Percentiles rank a stretch among this genome's conserved stretches.
Evolutionary conservation across 1,139 yeast species (phyloP).

Genomic region (Geotrichum citri-aurantii): DNA sequence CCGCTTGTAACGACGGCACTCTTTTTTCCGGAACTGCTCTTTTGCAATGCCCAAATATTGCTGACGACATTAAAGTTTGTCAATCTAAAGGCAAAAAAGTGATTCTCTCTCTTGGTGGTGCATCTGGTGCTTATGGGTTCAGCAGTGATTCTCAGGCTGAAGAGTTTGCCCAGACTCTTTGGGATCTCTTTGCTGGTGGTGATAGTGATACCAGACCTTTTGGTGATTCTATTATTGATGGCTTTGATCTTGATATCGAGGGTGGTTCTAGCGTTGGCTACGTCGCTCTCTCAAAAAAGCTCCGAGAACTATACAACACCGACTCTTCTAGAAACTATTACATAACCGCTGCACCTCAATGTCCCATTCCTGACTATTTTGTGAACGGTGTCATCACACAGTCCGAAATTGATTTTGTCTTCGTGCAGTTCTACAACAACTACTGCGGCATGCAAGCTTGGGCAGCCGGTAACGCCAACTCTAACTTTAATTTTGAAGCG

Average conservation of each 20-base stretch:
- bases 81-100: constrained; percentile 74
- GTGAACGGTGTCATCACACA: constrained; percentile 61
- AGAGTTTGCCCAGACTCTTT: constrained; percentile 64
- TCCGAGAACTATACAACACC: constrained; percentile 51
- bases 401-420: constrained; percentile 74
- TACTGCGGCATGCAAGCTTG: constrained; percentile 49
- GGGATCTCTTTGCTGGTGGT: constrained; percentile 87
- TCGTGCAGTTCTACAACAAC: constrained; percentile 90
- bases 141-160: constrained; percentile 55
- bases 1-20: constrained; percentile 40
- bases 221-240: constrained; percentile 60
- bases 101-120: constrained; percentile 82
- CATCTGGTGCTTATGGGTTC: constrained; percentile 75
- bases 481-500: constrained; percentile 70
- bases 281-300: constrained; percentile 45
- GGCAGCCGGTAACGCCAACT: constrained; percentile 12
- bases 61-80: constrained; percentile 74
- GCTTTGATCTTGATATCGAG: constrained; percentile 70
- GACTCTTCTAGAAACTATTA: constrained; percentile 50
- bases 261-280: constrained; percentile 48
- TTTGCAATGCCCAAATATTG: constrained; percentile 36
- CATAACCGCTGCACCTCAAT: constrained; percentile 92
- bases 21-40: constrained; percentile 30
- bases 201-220: constrained; percentile 61
- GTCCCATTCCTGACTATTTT: constrained; percentile 85